Evolutionary conservation across 441 rosid species (phyloP), one percentile per base, ranked within the genome.

Genomic region (Adansonia rubrostipa): DNA sequence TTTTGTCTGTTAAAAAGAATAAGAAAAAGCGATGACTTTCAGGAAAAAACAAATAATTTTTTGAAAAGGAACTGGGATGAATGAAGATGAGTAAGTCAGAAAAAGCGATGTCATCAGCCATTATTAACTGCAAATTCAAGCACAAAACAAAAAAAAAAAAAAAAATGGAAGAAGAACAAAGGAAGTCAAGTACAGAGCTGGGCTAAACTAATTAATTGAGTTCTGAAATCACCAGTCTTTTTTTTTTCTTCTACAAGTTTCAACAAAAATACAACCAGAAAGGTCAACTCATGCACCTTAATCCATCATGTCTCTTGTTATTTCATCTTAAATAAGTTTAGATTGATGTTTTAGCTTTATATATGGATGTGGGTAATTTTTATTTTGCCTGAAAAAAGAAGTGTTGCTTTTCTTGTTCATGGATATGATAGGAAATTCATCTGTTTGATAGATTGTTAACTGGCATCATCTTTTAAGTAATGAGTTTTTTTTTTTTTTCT

Each of bases 271-370:
- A 28, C 17, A n/a, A 11, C 17, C 67, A 28, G 9, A 15, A 50
- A 72, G 75, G 75, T 72, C 74, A 71, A 28, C 61, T 33, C 48
- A 36, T 10, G 33, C 36, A n/a, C 47, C 61, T 4, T 51, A 70
- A 70, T 22, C 57, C 24, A 6, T 22, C 33, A 15, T n/a, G 40
- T 53, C 24, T 53, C 62, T 15, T 71, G 24, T 8, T 33, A 53
- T 51, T 28, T 51, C 62, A 53, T 28, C 17, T 11, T 44, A 42
- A 9, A 66, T 42, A 9, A 67, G 15, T 67, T 67, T 19, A 19
- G 9, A 5, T 47, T 68, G 56, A 45, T 68, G 56, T 47, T 68
- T 19, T 20, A 68, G 36, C 33, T 68, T 65, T 40, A 40, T 8
- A n/a, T 66, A n/a, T 65, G 70, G 13, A n/a, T 3, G 24, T 42